Evolutionary conservation across 257 asterid genomes (phyloP).

Genomic region (Anisodus tanguticus): DNA sequence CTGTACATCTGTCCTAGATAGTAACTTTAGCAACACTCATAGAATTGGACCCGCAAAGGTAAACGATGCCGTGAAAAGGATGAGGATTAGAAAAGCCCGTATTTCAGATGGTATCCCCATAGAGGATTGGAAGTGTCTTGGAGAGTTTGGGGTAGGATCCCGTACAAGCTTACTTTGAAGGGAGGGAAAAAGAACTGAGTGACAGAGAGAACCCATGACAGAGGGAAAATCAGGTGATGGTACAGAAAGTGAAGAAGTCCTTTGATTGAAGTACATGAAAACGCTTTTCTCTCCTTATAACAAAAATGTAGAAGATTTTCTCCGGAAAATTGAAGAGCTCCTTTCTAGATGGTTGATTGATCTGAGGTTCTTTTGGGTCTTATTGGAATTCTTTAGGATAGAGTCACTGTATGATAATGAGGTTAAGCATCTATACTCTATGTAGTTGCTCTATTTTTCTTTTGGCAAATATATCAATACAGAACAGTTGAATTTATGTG

Average conservation of each 20-base stretch:
- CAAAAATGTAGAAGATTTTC: background rate
- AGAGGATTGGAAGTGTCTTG: background rate
- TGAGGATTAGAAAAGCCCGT: background rate
- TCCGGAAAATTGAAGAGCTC: background rate
- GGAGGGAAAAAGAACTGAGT: background rate
- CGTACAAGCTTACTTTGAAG: background rate
- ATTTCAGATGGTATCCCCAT: background rate
- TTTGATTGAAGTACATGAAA: conserved; percentile 12
- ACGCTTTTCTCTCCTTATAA: background rate
- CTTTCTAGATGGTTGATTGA: background rate
- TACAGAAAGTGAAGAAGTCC: background rate
- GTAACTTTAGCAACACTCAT: background rate
- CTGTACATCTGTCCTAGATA: background rate
- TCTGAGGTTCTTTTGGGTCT: background rate
- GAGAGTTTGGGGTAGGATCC: background rate
- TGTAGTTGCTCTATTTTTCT: background rate
- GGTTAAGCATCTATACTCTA: background rate
- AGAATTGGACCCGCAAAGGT: background rate
- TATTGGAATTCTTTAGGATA: background rate
- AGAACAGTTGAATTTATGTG: background rate
- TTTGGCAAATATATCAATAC: background rate
- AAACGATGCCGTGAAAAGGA: background rate
- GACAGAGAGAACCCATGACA: background rate
- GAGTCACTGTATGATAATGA: background rate
- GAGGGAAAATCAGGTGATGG: background rate